Evolutionary conservation across 306 rosid genomes (phyloP), one percentile per base, ranked within the genome.

Genomic region (Hippophae tibetana): DNA sequence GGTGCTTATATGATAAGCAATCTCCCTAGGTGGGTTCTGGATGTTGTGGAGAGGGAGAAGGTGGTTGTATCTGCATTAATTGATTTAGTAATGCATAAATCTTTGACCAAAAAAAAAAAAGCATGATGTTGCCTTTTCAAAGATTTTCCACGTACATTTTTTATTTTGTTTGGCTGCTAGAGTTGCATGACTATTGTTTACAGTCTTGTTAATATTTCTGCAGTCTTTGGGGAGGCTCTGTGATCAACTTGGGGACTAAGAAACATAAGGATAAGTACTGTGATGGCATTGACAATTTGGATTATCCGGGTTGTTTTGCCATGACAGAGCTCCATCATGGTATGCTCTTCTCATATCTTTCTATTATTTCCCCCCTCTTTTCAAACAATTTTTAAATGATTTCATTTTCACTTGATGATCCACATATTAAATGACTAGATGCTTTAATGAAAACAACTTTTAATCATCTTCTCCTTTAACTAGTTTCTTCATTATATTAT

Each of bases 251-350:
- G 72, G 99, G 99, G 57, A 92, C 99, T 41, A 68, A 92, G 83
- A 92, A 88, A 48, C 99, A 92, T 52, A 83, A 54, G 85, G 99
- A 80, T 52, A 92, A 85, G 76, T 92, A 76, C 87, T 85, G 65
- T 58, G 89, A 88, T 64, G 96, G 84, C 47, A 92, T 92, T 60
- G 95, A 92, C 70, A 85, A 75, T 72, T 55, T 88, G 86, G 93
- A 92, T 26, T 92, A 74, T 74, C 71, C 85, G 1, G 99, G 99
- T 56, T 92, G 96, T 76, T 92, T 88, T 72, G 99, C 99, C 57
- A 87, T 92, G 99, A 92, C 99, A 0, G 99, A 92, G 50, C 90
- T 92, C 47, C 93, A 92, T 69, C 96, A 92, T 69, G 96, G 99
- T 92, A 74, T 67, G 72, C 47, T 9, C 38, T 58, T 38, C 47